phyloP scores from a whole-genome alignment of 345 rosid genomes.

The Citrus trifoliata region DNA sequence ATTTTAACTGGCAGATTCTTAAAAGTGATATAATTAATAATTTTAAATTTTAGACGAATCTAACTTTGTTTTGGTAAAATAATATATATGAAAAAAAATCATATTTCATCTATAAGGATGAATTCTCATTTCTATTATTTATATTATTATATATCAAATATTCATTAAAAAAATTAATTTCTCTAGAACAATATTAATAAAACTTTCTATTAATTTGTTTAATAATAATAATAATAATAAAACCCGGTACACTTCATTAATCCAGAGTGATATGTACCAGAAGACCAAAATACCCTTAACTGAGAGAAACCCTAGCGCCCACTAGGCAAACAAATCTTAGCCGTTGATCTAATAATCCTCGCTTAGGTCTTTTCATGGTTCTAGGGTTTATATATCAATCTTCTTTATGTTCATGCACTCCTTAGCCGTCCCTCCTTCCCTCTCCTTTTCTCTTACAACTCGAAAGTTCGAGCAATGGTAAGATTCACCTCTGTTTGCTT shows the following conservation, averaged over 20 bases:
- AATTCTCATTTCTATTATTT: too few relatives aligned
- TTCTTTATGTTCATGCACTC: background rate
- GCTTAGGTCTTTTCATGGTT: background rate
- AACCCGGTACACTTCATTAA: too few relatives aligned
- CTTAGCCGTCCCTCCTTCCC: background rate
- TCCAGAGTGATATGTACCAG: too few relatives aligned
- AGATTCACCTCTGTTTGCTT: background rate
- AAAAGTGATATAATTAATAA: too few relatives aligned
- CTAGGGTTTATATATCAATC: slow-evolving; percentile 22
- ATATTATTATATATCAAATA: too few relatives aligned
- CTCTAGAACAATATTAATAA: background rate
- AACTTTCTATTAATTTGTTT: too few relatives aligned
- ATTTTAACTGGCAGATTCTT: accelerated
- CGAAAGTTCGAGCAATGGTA: slow-evolving; percentile 29
- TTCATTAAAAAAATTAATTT: too few relatives aligned
- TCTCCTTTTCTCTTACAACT: background rate
- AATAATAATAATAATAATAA: too few relatives aligned
- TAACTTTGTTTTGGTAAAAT: too few relatives aligned
- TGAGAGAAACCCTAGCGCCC: slow-evolving; percentile 3
- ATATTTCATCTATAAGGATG: too few relatives aligned
- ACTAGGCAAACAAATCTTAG: slow-evolving; percentile 7
- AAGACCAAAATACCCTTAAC: slow-evolving; percentile 7
- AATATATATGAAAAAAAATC: too few relatives aligned
- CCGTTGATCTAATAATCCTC: slow-evolving; percentile 15
- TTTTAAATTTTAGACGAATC: too few relatives aligned